Conservation (phyloP, 2,329 filamentous ascomycete species). For the Neophaeococcomyces mojaviensis region DNA sequence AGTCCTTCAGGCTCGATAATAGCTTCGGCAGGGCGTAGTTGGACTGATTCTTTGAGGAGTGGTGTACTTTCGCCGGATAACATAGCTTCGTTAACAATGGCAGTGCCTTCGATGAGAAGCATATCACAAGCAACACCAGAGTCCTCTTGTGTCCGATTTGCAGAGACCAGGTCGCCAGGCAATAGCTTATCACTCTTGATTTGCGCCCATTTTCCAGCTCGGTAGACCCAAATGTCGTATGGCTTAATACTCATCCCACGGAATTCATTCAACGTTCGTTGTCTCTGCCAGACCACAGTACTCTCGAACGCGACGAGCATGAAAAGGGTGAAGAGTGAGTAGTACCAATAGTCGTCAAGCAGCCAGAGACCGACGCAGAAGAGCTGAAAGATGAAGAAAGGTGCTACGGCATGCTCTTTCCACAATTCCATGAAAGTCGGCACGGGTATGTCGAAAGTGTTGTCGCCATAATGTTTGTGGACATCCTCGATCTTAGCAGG, state of each 20-base stretch:
- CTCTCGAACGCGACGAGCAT: slow-evolving; percentile 98
- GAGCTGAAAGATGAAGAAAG: slow-evolving; percentile 98
- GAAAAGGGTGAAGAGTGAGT: slow-evolving; percentile 95
- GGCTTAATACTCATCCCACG: slow-evolving; percentile 99
- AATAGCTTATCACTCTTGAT: slow-evolving; percentile 84
- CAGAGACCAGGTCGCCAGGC: slow-evolving; percentile 87
- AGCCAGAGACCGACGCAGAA: slow-evolving; percentile 99
- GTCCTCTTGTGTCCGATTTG: slow-evolving; percentile 90
- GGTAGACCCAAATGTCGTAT: slow-evolving; percentile 86
- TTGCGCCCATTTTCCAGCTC: slow-evolving; percentile 80
- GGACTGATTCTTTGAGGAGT: slow-evolving; percentile 89
- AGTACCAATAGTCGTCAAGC: slow-evolving; percentile 99
- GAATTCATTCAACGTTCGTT: slow-evolving; percentile 92
- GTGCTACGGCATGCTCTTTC: slow-evolving; percentile 95
- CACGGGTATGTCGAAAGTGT: slow-evolving; percentile 96
- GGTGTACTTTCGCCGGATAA: slow-evolving; percentile 96
- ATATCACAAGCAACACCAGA: slow-evolving; percentile 96
- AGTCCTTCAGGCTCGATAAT: slow-evolving; percentile 77
- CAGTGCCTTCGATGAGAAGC: slow-evolving; percentile 86
- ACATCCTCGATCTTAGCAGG: slow-evolving; percentile 70
- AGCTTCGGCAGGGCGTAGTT: slow-evolving; percentile 76
- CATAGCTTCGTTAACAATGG: slow-evolving; percentile 99
- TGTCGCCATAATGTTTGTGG: slow-evolving; percentile 88
- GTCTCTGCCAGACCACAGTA: slow-evolving; percentile 97
- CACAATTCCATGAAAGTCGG: slow-evolving; percentile 93